Conservation (phyloP, 805 yeast species). For the Grigorovia humatica region DNA sequence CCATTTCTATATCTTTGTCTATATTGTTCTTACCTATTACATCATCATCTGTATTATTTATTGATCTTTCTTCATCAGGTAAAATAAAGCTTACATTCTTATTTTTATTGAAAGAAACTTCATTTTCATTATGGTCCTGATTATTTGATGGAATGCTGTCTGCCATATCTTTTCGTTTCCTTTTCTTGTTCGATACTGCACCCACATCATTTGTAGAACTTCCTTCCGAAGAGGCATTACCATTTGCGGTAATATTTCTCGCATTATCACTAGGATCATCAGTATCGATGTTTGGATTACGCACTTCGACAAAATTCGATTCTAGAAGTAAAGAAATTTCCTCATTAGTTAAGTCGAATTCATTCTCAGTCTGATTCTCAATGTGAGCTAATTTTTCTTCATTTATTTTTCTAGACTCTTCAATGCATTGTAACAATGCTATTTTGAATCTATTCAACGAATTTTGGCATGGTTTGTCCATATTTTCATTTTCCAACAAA, state of each 20-base stretch:
- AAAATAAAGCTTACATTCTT: slow-evolving; percentile 10
- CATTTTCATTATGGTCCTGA: not conserved
- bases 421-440: slow-evolving; percentile 5
- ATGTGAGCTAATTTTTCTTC: not conserved
- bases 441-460: slow-evolving; percentile 26
- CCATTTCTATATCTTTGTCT: slow-evolving; percentile 3
- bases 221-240: not conserved
- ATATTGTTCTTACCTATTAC: not conserved
- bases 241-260: not conserved
- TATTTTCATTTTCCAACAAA: slow-evolving; percentile 22
- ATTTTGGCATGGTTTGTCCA: slow-evolving; percentile 29
- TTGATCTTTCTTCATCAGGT: not conserved
- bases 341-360: slow-evolving; percentile 8
- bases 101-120: not conserved
- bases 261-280: not conserved
- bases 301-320: slow-evolving; percentile 1
- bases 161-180: slow-evolving; percentile 8
- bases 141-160: not conserved
- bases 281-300: not conserved
- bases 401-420: slow-evolving; percentile 7
- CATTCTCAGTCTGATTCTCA: not conserved
- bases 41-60: not conserved
- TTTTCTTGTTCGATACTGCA: slow-evolving; percentile 4
- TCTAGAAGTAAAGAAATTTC: slow-evolving; percentile 18
- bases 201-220: not conserved